Evolutionary conservation across 2,329 filamentous ascomycete species (phyloP), one percentile per base, ranked within the genome.

Genomic region (Diplocarpon rosae): DNA sequence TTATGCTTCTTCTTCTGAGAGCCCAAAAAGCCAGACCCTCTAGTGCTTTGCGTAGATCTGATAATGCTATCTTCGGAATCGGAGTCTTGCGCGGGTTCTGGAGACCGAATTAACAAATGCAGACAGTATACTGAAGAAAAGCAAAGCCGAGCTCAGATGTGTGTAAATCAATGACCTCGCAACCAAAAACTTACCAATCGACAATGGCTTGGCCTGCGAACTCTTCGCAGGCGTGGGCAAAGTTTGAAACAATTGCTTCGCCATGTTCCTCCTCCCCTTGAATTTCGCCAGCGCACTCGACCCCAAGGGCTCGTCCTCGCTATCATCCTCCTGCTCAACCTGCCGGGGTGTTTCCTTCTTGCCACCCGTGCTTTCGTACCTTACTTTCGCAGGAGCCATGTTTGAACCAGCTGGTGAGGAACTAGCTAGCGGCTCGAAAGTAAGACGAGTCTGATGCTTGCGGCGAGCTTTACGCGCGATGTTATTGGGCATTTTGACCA

Each of bases 401-500:
- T 37, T 31, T 15, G 42, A 17, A 12, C 46, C 39, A 16, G 41
- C 28, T 14, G 51, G 49, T 0, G 53, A 52, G 3, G 50, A 53
- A 15, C 24, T 44, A n/a, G n/a, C 38, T 28, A 50, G 35, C 8
- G 54, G 47, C 38, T 58, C 55, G 36, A 61, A 60, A 0, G 50
- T 55, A 15, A 61, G 45, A 10, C 51, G 51, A 9, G 58, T 60
- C 39, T 61, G 59, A 15, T 49, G 46, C 37, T 56, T 57, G 17
- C 50, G 52, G 2, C 51, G 50, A 4, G 53, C 43, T 43, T 51
- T 53, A 16, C 52, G 53, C 33, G 51, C 42, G 15, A 56, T 30
- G 34, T 57, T 59, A 1, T 52, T 52, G 15, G 52, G 45, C 51
- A 54, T 55, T 8, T 3, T 48, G 24, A 20, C 12, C 13, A 28